These are phyloP conservation scores for Zancudomyces culisetae DNA, from an alignment of 371 early-diverging fungal genomes.

Conservation along the genomic window DNA sequence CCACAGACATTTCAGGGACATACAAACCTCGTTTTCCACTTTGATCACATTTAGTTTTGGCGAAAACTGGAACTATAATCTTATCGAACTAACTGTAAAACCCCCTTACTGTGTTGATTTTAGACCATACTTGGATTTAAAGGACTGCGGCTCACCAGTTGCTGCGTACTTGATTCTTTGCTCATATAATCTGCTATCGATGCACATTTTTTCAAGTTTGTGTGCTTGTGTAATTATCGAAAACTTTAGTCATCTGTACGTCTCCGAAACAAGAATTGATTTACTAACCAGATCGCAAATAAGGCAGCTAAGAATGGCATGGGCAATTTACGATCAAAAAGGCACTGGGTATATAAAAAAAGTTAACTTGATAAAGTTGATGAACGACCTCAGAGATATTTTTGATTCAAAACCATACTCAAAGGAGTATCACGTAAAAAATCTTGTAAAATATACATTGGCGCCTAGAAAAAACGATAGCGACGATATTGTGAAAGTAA, in stretches of 20 bases:
- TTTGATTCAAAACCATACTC: neutral
- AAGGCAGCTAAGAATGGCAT: constrained; percentile 17
- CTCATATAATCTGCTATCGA: constrained; percentile 48
- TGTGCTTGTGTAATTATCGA: constrained; percentile 51
- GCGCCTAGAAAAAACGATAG: neutral
- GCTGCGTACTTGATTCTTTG: constrained; percentile 44
- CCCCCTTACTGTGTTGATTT: constrained; percentile 32
- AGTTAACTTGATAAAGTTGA: neutral
- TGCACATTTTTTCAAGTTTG: constrained; percentile 53
- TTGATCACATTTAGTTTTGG: constrained; percentile 31
- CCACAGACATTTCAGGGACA: constrained; percentile 39
- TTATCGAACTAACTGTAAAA: constrained; percentile 45
- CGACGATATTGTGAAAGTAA: neutral
- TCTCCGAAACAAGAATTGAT: constrained; percentile 36
- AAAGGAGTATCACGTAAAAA: neutral
- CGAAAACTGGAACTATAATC: constrained; percentile 51
- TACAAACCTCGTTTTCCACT: constrained; percentile 34
- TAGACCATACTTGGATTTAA: constrained; percentile 5
- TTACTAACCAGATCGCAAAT: constrained; percentile 45
- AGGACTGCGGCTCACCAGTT: constrained; percentile 41
- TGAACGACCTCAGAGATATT: neutral
- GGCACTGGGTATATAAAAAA: neutral
- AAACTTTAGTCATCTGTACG: constrained; percentile 49
- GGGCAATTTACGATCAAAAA: constrained; percentile 2
- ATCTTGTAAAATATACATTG: neutral